Base-by-base conservation (phyloP, 495 filamentous ascomycete genomes). In the Mycothermus thermophilus region DNA sequence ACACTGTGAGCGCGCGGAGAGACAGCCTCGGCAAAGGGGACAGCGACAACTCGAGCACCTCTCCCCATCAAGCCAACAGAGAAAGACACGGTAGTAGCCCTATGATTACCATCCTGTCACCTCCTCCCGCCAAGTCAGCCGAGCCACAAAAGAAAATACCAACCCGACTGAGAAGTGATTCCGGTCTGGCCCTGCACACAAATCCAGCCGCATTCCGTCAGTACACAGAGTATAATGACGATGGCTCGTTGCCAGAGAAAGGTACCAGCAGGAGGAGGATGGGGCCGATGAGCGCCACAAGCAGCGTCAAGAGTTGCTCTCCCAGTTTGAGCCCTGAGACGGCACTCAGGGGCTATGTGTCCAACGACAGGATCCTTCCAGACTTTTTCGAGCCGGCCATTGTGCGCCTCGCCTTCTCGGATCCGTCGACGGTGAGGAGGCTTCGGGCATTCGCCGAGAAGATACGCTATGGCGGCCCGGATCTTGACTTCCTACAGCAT, bases 401-500 rank as follows among this genome's bases (percentile, higher is more conserved):
- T n/a, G 58, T 69, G 34, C 64, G 63, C 28, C 52, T 61, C 27
- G 64, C 55, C 2, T 53, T 72, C 14, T 51, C 60, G 41, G 58
- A 69, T 28, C 62, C 62, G 1, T 47, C 51, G 22, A 67, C 63
- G 8, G 52, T 44, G 1, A 52, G 62, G 23, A 52, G 57, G 30
- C 42, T 72, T 3, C 51, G 55, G 14, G 53, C 50, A 23, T 71
- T 66, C 44, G 60, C 59, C 20, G 52, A 63, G 35, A n/a, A n/a
- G n/a, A 52, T 48, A 16, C 54, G 55, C 13, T 47, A 58, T 24
- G 59, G 50, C 32, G 62, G 51, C 7, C 57, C 61, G 23, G 62
- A 69, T 38, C 46, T 71, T 43, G 62, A 69, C 32, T 69, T 71
- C 36, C 38, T 71, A 14, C 41, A 55, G 8, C 62, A 67, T 52